Conservation (phyloP, 2,329 filamentous ascomycete genomes). For the Alternaria gansuensis region DNA sequence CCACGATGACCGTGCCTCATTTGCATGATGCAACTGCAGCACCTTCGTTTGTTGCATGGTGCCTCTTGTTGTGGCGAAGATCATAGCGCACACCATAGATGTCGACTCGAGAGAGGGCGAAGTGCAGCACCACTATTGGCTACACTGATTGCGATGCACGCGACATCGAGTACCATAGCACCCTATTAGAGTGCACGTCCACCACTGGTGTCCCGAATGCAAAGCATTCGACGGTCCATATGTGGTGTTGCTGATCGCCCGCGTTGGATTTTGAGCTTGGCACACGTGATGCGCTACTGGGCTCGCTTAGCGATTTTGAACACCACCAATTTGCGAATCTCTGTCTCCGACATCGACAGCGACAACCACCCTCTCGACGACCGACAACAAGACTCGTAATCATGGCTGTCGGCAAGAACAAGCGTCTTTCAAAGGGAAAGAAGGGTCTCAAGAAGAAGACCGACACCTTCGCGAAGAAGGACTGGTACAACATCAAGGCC, state of each 20-base stretch:
- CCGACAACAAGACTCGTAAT: slow-evolving; percentile 64
- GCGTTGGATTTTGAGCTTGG: slow-evolving; percentile 14
- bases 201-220: background rate
- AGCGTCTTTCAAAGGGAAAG: slow-evolving; percentile 99
- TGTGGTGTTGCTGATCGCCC: background rate
- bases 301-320: slow-evolving; percentile 19
- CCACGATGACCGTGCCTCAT: background rate
- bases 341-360: slow-evolving; percentile 42
- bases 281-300: slow-evolving; percentile 23
- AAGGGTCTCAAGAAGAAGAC: slow-evolving; percentile 99
- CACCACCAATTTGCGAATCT: slow-evolving; percentile 22
- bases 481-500: slow-evolving; percentile 99
- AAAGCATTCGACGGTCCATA: background rate
- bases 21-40: background rate
- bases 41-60: background rate
- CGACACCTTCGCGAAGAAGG: slow-evolving; percentile 98
- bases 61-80: background rate
- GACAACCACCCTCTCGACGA: slow-evolving; percentile 43
- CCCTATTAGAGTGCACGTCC: background rate
- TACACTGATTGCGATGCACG: background rate
- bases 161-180: background rate
- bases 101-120: background rate
- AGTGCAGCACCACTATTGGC: background rate
- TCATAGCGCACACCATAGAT: background rate
- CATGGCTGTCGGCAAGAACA: slow-evolving; percentile 96